phyloP scores from a whole-genome alignment of 192 early-diverging fungal genomes.

The Umbelopsis sp. region DNA sequence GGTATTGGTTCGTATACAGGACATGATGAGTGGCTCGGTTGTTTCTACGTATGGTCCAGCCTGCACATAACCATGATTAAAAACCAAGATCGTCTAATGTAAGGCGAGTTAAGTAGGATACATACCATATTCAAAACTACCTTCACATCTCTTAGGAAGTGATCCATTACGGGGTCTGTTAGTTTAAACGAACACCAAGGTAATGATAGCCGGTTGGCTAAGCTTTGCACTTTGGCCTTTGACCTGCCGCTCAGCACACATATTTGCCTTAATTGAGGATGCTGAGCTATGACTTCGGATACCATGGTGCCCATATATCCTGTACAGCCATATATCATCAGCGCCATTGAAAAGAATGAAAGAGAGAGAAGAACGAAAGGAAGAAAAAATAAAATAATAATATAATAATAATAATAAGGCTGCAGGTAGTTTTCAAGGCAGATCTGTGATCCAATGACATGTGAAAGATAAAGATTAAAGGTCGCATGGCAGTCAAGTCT shows the following conservation, averaged over 20 bases:
- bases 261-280: neutral
- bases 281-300: constrained; percentile 1
- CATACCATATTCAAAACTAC: constrained; percentile 9
- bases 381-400: neutral
- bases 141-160: neutral
- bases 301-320: constrained; percentile 9
- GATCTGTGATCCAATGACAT: neutral
- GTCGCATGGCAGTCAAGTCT: neutral
- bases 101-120: neutral
- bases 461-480: neutral
- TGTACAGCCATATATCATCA: constrained; percentile 14
- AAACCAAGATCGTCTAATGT: neutral
- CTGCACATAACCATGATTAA: neutral
- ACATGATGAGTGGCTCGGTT: neutral
- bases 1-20: neutral
- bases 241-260: neutral
- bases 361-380: neutral
- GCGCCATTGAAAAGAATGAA: neutral
- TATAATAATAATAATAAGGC: neutral
- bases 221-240: neutral
- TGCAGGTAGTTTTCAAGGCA: neutral
- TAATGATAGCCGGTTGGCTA: neutral
- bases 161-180: neutral
- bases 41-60: constrained; percentile 15
- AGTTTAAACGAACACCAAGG: neutral